Conservation (phyloP, 2,329 filamentous ascomycete species). For the Fusarium sp. region DNA sequence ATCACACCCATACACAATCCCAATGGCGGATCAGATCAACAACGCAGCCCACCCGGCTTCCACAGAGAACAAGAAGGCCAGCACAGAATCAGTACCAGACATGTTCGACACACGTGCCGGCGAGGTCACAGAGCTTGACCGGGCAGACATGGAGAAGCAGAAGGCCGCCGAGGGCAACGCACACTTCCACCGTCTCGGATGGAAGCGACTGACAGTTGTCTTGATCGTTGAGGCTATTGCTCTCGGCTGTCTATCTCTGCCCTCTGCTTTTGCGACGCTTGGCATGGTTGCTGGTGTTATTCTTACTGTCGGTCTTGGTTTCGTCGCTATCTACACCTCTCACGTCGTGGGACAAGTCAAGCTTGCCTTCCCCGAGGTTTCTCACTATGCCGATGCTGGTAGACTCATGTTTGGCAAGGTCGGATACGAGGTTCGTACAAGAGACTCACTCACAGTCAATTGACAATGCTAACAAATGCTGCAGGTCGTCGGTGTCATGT, state of each 20-base stretch:
- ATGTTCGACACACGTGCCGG: slow-evolving; percentile 50
- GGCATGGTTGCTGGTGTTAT: slow-evolving; percentile 66
- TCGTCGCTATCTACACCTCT: slow-evolving; percentile 63
- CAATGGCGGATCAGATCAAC: slow-evolving; percentile 40
- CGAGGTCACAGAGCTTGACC: slow-evolving; percentile 57
- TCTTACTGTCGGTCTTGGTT: slow-evolving; percentile 58
- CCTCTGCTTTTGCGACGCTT: slow-evolving; percentile 64
- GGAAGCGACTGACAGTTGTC: slow-evolving; percentile 68
- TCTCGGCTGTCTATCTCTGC: slow-evolving; percentile 65
- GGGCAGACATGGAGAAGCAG: slow-evolving; percentile 60
- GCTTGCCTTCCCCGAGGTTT: slow-evolving; percentile 67
- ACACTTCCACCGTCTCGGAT: slow-evolving; percentile 67
- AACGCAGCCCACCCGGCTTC: slow-evolving; percentile 15
- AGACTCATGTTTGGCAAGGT: slow-evolving; percentile 70
- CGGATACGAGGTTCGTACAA: slow-evolving; percentile 63
- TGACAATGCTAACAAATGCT: neutral
- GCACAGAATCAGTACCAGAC: slow-evolving; percentile 37
- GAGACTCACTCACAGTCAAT: neutral
- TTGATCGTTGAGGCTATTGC: slow-evolving; percentile 70
- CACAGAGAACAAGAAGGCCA: slow-evolving; percentile 23
- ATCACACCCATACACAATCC: neutral
- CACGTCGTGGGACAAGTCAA: slow-evolving; percentile 64
- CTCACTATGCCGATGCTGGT: slow-evolving; percentile 77
- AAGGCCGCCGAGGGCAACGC: slow-evolving; percentile 61
- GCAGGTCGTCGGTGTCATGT: slow-evolving; percentile 68